Evolutionary conservation across 768 basidiomycete species (phyloP).

Genomic region (Leccinum pellstonianum): DNA sequence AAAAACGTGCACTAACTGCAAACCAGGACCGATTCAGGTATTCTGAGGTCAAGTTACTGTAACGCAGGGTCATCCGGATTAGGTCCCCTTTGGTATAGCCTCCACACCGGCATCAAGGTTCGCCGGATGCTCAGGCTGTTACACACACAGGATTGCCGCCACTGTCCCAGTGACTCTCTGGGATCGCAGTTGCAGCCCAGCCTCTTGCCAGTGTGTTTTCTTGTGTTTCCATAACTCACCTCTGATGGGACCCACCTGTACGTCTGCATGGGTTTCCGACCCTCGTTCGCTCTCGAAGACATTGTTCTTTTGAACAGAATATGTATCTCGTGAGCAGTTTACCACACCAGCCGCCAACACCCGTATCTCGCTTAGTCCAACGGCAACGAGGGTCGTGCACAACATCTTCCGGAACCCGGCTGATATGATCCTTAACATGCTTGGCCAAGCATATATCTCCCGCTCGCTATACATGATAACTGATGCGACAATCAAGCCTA

Average conservation of each 20-base stretch:
- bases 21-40: too few relatives aligned
- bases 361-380: not conserved
- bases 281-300: too few relatives aligned
- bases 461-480: not conserved
- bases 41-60: too few relatives aligned
- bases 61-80: too few relatives aligned
- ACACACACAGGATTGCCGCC: too few relatives aligned
- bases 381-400: not conserved
- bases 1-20: too few relatives aligned
- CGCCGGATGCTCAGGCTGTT: not conserved
- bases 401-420: not conserved
- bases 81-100: not conserved
- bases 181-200: not conserved
- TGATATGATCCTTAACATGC: not conserved
- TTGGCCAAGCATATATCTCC: not conserved
- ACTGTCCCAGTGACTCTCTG: too few relatives aligned
- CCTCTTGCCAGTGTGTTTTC: not conserved
- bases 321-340: too few relatives aligned
- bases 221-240: too few relatives aligned
- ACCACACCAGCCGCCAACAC: not conserved
- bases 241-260: too few relatives aligned
- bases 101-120: not conserved
- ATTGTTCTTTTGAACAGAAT: too few relatives aligned
- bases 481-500: not conserved
- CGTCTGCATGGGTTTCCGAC: not conserved